Conservation (phyloP, 805 yeast species). For the Cyberlindnera xylosilytica region DNA sequence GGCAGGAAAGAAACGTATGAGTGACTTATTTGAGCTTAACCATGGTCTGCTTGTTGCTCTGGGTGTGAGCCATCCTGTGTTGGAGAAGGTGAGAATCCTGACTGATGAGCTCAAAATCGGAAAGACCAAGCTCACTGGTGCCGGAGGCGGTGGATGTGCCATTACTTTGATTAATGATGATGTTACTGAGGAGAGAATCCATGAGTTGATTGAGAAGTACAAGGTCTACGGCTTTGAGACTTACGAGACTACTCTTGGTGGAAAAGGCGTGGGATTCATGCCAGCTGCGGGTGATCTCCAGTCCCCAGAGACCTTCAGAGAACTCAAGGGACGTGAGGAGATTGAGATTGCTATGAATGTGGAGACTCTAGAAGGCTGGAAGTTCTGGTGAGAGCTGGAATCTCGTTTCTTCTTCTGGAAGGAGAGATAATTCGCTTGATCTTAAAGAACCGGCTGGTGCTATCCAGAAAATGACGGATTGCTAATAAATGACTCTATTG, state of each 20-base stretch:
- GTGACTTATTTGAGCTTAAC: constrained; percentile 70
- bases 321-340: constrained; percentile 39
- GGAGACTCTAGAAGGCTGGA: constrained; percentile 45
- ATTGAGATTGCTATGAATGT: constrained; percentile 49
- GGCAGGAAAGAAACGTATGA: constrained; percentile 40
- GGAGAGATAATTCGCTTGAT: too few species aligned
- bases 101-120: constrained; percentile 69
- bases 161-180: constrained; percentile 64
- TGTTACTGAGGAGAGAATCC: constrained; percentile 32
- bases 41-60: constrained; percentile 83
- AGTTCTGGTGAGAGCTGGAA: constrained; percentile 58
- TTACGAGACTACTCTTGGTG: constrained; percentile 81
- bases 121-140: constrained; percentile 92
- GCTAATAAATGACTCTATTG: too few species aligned
- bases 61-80: constrained; percentile 91
- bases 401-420: too few species aligned
- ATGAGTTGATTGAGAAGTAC: constrained; percentile 36
- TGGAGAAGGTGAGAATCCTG: constrained; percentile 69
- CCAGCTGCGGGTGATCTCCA: constrained; percentile 16
- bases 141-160: constrained; percentile 99
- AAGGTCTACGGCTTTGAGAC: constrained; percentile 59
- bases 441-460: too few species aligned
- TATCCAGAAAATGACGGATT: too few species aligned
- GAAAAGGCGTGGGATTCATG: constrained; percentile 74
- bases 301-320: constrained; percentile 35